These are phyloP conservation scores for Cryptococcus sp. DNA, from an alignment of 1,284 basidiomycete species.

Conservation along the genomic window DNA sequence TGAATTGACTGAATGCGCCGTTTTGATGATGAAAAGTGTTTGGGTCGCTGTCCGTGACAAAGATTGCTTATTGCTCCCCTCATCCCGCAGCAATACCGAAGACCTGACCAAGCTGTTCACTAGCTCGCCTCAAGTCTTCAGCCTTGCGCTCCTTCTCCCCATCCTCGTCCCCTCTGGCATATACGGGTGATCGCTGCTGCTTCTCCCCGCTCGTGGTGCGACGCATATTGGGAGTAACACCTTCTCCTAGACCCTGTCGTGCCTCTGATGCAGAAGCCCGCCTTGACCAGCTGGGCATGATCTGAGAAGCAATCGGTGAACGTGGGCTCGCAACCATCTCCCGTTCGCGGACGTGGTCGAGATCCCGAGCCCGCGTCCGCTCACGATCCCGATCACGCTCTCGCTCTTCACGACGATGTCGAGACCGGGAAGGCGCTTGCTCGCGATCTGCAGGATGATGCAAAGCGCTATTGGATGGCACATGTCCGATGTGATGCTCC, in stretches of 20 bases:
- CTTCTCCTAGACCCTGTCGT: conserved; percentile 7
- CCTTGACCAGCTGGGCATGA: conserved; percentile 33
- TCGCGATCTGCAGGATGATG: conserved; percentile 44
- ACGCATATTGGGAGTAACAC: conserved; percentile 15
- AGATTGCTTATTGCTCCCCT: background rate
- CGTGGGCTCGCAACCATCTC: background rate
- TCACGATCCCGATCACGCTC: conserved; percentile 8
- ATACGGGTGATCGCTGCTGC: conserved; percentile 3
- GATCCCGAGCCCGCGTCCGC: conserved; percentile 7
- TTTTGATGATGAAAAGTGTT: no score
- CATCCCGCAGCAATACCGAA: conserved; percentile 28
- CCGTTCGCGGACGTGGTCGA: background rate
- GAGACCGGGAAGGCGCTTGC: conserved; percentile 39
- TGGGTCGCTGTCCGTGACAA: no score
- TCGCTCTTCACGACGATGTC: conserved; percentile 28
- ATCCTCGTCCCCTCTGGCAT: conserved; percentile 6
- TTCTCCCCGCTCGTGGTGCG: conserved; percentile 13
- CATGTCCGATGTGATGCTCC: conserved; percentile 20
- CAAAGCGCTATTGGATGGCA: conserved; percentile 22
- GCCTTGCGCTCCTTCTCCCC: conserved; percentile 14
- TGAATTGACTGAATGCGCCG: no score
- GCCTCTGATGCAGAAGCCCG: conserved; percentile 5
- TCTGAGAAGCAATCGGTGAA: conserved; percentile 16
- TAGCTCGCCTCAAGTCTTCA: conserved; percentile 23
- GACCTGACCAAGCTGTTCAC: conserved; percentile 23